Evolutionary conservation across 768 basidiomycete species (phyloP), one percentile per base, ranked within the genome.

Genomic region (Lactarius pseudohatsudake): DNA sequence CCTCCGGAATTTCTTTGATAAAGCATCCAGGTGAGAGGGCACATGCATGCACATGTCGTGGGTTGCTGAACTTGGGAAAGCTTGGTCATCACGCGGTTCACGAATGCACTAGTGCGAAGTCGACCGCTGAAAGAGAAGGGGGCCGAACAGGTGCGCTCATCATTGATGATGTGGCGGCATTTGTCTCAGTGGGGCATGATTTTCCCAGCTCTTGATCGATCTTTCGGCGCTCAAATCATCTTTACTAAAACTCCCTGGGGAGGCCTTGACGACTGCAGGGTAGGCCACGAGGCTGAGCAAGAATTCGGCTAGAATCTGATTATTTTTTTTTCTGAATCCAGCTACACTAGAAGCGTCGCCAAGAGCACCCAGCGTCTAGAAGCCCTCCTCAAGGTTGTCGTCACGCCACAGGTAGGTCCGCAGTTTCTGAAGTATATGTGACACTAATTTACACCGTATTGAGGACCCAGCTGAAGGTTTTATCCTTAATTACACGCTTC

Each of bases 381-480:
- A 76, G 92, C 94, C 1, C 79, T 99, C 71, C 84, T 99, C 62
- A 98, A 99, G 77, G 93, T 97, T 64, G 91, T 98, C 62, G 87
- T 98, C 26, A 96, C 94, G 0, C 96, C 96, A 2, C 91, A 89
- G 67, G 94, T 93, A 89, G 67, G 94, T 93, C 76, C 66, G 89
- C 80, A 13, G 32, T 26, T 15, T 28, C 22, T 36, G 22, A 56
- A 41, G 30, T 30, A 11, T 60, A 57, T 58, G 45, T 63, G 59
- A 34, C 47, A 34, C 32, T 59, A 41, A 69, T 58, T 32, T 59
- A 50, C 55, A 62, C 30, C 9, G 64, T 38, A n/a, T 66, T 0
- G 61, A 96, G 89, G 92, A 96, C 72, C 95, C 96, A 18, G 81
- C 92, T 1, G 94, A 96, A 75, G 93, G 91, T 2, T 98, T 99